These are phyloP conservation scores for Carex littledalei DNA, from an alignment of 176 grass and related monocot species.

Conservation along the genomic window DNA sequence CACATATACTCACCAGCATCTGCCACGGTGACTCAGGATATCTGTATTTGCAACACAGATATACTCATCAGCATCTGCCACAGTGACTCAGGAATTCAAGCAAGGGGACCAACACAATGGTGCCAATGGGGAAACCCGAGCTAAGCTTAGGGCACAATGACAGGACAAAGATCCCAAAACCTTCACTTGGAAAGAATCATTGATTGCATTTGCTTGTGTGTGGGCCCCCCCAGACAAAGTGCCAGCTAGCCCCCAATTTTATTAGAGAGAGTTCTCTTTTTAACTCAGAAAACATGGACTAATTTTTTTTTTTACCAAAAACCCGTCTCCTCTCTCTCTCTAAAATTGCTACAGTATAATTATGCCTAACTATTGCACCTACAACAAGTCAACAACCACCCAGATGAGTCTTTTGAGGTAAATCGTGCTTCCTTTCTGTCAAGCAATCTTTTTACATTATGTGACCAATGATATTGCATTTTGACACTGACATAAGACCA, in stretches of 20 bases:
- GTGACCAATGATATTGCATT: not conserved
- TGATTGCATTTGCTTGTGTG: constrained; percentile 14
- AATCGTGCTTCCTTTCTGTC: not conserved
- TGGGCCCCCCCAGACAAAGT: not conserved
- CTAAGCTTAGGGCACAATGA: not conserved
- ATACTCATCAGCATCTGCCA: not conserved
- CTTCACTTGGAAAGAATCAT: not conserved
- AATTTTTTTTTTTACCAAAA: not conserved
- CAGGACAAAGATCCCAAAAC: not conserved
- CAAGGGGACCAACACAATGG: constrained; percentile 1
- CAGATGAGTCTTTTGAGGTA: not conserved
- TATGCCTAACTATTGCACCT: not conserved
- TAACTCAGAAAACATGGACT: not conserved
- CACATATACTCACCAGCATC: no score
- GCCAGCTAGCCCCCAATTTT: constrained; percentile 11
- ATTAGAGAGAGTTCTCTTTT: not conserved
- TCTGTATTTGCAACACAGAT: not conserved
- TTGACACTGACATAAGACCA: not conserved
- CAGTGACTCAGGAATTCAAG: not conserved
- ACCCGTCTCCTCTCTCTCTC: not conserved
- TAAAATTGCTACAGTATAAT: not conserved
- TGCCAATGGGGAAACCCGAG: not conserved
- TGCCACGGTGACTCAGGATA: no score
- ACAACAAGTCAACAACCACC: not conserved
- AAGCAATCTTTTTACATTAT: constrained; percentile 12